These are phyloP conservation scores for Catunica adiposa DNA, from an alignment of 2,329 filamentous ascomycete species.

Conservation along the genomic window DNA sequence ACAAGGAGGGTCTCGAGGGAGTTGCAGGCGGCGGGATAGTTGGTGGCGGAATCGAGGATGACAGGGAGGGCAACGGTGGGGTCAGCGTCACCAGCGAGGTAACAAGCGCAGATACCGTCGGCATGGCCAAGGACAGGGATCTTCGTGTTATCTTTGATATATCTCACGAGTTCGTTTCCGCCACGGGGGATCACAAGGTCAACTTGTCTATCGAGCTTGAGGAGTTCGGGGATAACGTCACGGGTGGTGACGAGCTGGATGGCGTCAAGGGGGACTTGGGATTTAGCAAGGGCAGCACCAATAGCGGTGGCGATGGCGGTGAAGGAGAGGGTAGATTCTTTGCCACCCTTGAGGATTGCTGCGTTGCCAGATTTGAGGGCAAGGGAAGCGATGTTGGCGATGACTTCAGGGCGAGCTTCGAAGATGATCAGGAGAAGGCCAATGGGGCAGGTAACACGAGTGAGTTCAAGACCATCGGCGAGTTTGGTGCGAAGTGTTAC, in stretches of 20 bases:
- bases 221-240: slow-evolving; percentile 75
- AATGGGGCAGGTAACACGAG: slow-evolving; percentile 84
- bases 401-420: slow-evolving; percentile 91
- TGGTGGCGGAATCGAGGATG: slow-evolving; percentile 80
- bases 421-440: slow-evolving; percentile 98
- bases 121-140: slow-evolving; percentile 95
- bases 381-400: slow-evolving; percentile 90
- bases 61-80: slow-evolving; percentile 54
- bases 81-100: slow-evolving; percentile 67
- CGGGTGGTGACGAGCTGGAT: slow-evolving; percentile 89
- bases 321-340: slow-evolving; percentile 93
- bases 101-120: slow-evolving; percentile 79
- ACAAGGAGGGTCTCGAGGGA: slow-evolving; percentile 82
- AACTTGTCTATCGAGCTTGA: slow-evolving; percentile 71
- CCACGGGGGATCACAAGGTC: slow-evolving; percentile 91
- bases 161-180: slow-evolving; percentile 75
- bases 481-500: slow-evolving; percentile 69
- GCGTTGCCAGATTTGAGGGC: slow-evolving; percentile 96
- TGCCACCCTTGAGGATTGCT: slow-evolving; percentile 90
- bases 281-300: slow-evolving; percentile 54
- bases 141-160: slow-evolving; percentile 77
- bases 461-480: slow-evolving; percentile 70
- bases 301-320: slow-evolving; percentile 77
- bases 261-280: slow-evolving; percentile 65
- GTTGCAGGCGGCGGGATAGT: slow-evolving; percentile 93